phyloP scores from a whole-genome alignment of 192 early-diverging fungal genomes.

The Rhizophagus prolifer region DNA sequence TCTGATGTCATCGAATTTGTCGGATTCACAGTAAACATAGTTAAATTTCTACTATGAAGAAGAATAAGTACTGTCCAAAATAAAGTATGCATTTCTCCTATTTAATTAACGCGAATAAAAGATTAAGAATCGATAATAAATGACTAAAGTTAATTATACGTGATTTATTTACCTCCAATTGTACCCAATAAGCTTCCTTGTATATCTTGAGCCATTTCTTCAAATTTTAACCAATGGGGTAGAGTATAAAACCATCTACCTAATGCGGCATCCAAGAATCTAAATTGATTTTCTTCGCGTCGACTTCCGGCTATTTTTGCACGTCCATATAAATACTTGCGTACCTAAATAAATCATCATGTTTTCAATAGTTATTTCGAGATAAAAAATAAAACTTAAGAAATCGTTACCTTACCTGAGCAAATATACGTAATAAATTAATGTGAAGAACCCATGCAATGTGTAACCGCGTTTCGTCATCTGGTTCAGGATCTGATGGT shows the following conservation, averaged over 20 bases:
- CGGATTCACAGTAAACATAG: slow-evolving; percentile 21
- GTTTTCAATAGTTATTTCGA: background rate
- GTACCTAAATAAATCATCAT: slow-evolving; percentile 6
- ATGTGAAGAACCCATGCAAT: slow-evolving; percentile 31
- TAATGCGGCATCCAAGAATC: slow-evolving; percentile 23
- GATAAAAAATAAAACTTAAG: too few species aligned
- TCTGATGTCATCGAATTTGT: background rate
- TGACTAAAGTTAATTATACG: background rate
- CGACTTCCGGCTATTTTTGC: slow-evolving; percentile 24
- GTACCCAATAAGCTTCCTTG: slow-evolving; percentile 22
- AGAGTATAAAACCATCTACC: slow-evolving; percentile 29
- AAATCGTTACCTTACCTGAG: slow-evolving; percentile 8
- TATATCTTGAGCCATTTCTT: slow-evolving; percentile 26
- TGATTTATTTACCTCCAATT: slow-evolving; percentile 22
- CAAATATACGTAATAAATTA: slow-evolving; percentile 29
- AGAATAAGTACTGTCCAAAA: slow-evolving; percentile 31
- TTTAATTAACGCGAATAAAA: background rate
- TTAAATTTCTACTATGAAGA: slow-evolving; percentile 29
- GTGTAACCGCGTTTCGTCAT: slow-evolving; percentile 26
- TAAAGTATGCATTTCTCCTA: slow-evolving; percentile 30
- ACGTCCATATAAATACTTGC: slow-evolving; percentile 28
- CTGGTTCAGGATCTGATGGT: slow-evolving; percentile 23
- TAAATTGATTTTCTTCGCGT: slow-evolving; percentile 29
- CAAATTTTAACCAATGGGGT: slow-evolving; percentile 29
- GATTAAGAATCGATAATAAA: background rate